Base-by-base conservation (phyloP, 345 rosid species). In the Populus pruinosa region DNA sequence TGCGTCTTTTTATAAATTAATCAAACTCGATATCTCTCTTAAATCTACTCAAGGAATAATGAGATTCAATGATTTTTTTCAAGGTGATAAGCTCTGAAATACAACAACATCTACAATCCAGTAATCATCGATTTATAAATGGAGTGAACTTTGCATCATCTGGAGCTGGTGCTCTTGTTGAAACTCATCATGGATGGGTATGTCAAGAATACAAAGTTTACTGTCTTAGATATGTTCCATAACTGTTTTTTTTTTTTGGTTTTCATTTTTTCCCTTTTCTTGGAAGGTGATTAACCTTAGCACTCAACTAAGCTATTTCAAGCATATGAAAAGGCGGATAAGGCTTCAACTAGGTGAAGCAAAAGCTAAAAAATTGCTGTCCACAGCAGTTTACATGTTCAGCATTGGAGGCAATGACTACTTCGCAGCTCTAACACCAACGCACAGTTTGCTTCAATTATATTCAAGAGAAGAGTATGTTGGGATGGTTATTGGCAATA, bases 61-160 rank as follows among this genome's bases (percentile, higher is more conserved):
- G 44, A 41, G 10, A 10, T 47, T 71, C 49, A 6, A 29, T 64
- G 20, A 2, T 23, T 5, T 5, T 36, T 10, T 41, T 39, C 17
- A 41, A 47, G 50, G 50, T 47, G 50, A 47, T 47, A 47, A 47
- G 18, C 18, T 47, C 50, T 47, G 18, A 47, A 47, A 47, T 47
- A 11, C 50, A 14, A 14, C 17, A 12, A 14, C 50, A 47, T 12
- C 17, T 47, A 47, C 50, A 47, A 47, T 47, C 84, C 39, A 39
- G 81, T 16, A 67, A 66, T 4, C 74, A 81, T 64, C 70, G 78
- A 12, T 79, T 70, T 49, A 76, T 72, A 78, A 75, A 70, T 38
- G 93, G 91, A 27, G 84, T 81, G 6, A 89, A 81, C 76, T 88
- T 88, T 35, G 90, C 88, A 33, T 86, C 94, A 0, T 87, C 69